Conservation (phyloP, 1,284 basidiomycete genomes). For the Apiotrichum siamense region DNA sequence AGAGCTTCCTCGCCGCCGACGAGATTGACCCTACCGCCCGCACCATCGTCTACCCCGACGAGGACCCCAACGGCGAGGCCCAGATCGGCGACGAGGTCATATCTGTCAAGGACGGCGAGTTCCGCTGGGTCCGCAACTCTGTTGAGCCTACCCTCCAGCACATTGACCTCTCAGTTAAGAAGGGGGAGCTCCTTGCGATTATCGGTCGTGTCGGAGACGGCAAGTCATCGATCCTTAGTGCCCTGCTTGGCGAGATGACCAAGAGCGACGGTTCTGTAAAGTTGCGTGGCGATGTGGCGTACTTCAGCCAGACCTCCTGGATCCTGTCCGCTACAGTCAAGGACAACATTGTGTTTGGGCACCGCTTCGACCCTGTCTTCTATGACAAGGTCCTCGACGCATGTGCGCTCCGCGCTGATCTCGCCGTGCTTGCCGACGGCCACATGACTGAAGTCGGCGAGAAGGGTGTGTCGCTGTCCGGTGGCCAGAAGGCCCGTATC, state of each 20-base stretch:
- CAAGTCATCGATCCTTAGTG: constrained; percentile 57
- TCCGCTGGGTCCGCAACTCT: constrained; percentile 62
- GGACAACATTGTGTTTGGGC: constrained; percentile 86
- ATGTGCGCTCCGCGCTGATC: constrained; percentile 76
- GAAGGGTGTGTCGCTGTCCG: constrained; percentile 52
- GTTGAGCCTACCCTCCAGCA: constrained; percentile 64
- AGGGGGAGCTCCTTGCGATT: constrained; percentile 81
- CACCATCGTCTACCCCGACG: constrained; percentile 48
- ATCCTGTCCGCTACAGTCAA: constrained; percentile 74
- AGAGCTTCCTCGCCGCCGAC: constrained; percentile 66
- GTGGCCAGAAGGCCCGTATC: constrained; percentile 60
- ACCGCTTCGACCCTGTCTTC: constrained; percentile 67
- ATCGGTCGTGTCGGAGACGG: constrained; percentile 89
- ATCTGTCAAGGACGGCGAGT: constrained; percentile 65
- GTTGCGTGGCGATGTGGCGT: constrained; percentile 71
- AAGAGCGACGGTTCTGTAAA: constrained; percentile 65
- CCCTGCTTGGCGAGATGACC: constrained; percentile 73
- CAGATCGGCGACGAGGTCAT: constrained; percentile 67
- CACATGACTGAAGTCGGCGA: constrained; percentile 72
- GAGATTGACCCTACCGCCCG: constrained; percentile 76
- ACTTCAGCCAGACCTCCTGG: constrained; percentile 87
- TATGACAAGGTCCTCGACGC: constrained; percentile 51
- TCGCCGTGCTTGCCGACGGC: constrained; percentile 65
- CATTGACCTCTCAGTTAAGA: constrained; percentile 67
- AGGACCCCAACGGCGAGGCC: constrained; percentile 45